Evolutionary conservation across 2,329 filamentous ascomycete species (phyloP), one percentile per base, ranked within the genome.

Genomic region (Trichothecium sympodiale): DNA sequence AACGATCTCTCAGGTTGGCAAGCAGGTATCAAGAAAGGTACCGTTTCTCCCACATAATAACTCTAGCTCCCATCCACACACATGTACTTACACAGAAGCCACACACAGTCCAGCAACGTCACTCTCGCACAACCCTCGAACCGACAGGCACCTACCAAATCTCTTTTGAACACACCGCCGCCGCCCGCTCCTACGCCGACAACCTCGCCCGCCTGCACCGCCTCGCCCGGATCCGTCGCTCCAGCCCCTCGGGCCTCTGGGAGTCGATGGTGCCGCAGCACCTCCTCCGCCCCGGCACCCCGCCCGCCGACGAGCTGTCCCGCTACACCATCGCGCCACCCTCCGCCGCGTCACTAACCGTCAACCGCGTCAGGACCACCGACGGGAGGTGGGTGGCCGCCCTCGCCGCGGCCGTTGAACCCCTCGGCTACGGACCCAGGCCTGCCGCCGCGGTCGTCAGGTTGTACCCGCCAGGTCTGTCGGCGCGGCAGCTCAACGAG

Each of bases 1-100:
- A 71, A 68, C 46, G 74, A 83, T 45, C 69, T 88, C 25, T 74
- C 80, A 41, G 69, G 69, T 29, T 87, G 83, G 82, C 65, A 71
- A 8, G 67, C 65, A 37, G 74, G 74, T 18, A 75, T 85, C 38
- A 57, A 65, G 28, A 72, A 75, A 55, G 63, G 71, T 71, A 54
- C 31, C 46, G n/a, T n/a, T 36, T 8, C 16, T 13, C 15, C 14
- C 16, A 26, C 6, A 3, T 10, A 10, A 25, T 6, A 25, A 6
- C 20, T 25, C 10, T 10, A 6, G 20, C 20, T 25, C 20, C 6
- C 20, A 6, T 25, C 20, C 20, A 6, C 6, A 25, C 20, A 25
- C 20, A 25, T n/a, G n/a, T n/a, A n/a, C n/a, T n/a, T n/a, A n/a
- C n/a, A n/a, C n/a, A n/a, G n/a, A n/a, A 5, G 17, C 9, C 27